Evolutionary conservation across 1,284 basidiomycete genomes (phyloP).

Genomic region (Sanghuangporus weigelae): DNA sequence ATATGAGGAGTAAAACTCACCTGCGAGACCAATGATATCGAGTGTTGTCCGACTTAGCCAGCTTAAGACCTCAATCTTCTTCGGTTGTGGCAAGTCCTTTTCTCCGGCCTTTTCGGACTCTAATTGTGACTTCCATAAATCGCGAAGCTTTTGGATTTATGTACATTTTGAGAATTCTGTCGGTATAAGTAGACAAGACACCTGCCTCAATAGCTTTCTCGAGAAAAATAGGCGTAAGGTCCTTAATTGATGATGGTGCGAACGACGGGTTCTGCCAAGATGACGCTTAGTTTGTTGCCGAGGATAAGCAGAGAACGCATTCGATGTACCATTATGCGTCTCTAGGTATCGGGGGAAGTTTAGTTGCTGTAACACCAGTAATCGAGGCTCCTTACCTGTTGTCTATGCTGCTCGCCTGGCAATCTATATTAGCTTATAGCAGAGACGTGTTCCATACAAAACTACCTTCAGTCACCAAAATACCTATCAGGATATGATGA

Average conservation of each 20-base stretch:
- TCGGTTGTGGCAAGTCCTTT: background rate
- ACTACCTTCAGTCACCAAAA: slow-evolving; percentile 40
- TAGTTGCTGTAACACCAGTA: slow-evolving; percentile 31
- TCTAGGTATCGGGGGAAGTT: background rate
- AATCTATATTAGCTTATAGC: too few species aligned
- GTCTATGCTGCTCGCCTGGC: slow-evolving; percentile 37
- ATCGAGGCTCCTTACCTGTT: slow-evolving; percentile 34
- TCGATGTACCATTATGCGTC: slow-evolving; percentile 9
- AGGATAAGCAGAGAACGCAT: background rate
- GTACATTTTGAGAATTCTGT: background rate
- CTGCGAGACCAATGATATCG: slow-evolving; percentile 66
- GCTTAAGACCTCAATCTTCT: slow-evolving; percentile 42
- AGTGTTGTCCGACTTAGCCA: slow-evolving; percentile 56
- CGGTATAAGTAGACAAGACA: background rate
- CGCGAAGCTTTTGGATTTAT: slow-evolving; percentile 35
- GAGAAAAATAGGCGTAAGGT: slow-evolving; percentile 49
- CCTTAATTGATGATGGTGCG: slow-evolving; percentile 47
- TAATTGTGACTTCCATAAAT: slow-evolving; percentile 36
- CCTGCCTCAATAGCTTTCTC: slow-evolving; percentile 39
- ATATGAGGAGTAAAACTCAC: slow-evolving; percentile 25
- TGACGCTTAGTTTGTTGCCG: background rate
- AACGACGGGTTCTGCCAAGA: slow-evolving; percentile 50
- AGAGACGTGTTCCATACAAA: too few species aligned
- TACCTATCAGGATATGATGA: slow-evolving; percentile 24
- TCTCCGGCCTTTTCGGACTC: slow-evolving; percentile 18